Evolutionary conservation across 495 filamentous ascomycete species (phyloP).

Genomic region (Antarctomyces pellizariae): DNA sequence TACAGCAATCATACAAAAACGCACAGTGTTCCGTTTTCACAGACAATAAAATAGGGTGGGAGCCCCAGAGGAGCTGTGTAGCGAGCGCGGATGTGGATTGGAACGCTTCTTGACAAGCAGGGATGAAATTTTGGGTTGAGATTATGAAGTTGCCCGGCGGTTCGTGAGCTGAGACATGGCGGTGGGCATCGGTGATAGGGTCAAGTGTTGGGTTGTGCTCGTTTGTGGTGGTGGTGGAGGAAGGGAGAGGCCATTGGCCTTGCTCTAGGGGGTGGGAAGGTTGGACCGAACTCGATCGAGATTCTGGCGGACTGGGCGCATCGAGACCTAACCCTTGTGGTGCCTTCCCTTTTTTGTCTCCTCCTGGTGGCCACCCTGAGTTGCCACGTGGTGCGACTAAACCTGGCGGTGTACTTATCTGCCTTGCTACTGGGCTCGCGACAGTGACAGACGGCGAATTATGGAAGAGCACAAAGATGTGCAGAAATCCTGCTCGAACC

Average conservation of each 20-base stretch:
- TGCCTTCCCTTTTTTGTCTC: slow-evolving; percentile 13
- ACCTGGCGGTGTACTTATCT: slow-evolving; percentile 10
- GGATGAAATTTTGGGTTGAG: slow-evolving; percentile 60
- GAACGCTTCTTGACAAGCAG: slow-evolving; percentile 60
- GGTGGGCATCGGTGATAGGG: slow-evolving; percentile 8
- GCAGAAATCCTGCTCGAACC: slow-evolving; percentile 79
- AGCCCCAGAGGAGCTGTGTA: slow-evolving; percentile 52
- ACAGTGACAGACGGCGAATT: slow-evolving; percentile 31
- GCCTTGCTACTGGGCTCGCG: slow-evolving; percentile 4
- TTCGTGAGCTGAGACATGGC: slow-evolving; percentile 21
- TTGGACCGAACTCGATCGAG: slow-evolving; percentile 15
- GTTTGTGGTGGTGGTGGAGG: slow-evolving; percentile 4
- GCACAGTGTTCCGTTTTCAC: slow-evolving; percentile 88
- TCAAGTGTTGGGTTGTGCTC: too few species aligned
- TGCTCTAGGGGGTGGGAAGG: slow-evolving; percentile 22
- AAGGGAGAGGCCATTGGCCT: slow-evolving; percentile 19
- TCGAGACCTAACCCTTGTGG: slow-evolving; percentile 7
- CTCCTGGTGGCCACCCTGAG: too few species aligned
- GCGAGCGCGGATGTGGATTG: slow-evolving; percentile 52
- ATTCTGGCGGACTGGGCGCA: too few species aligned
- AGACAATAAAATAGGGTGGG: slow-evolving; percentile 71
- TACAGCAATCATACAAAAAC: slow-evolving; percentile 82
- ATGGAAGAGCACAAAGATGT: slow-evolving; percentile 92
- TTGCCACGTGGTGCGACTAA: slow-evolving; percentile 10
- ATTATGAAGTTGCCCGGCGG: slow-evolving; percentile 45